phyloP scores from a whole-genome alignment of 2,329 filamentous ascomycete species.

The Botrytis pseudocinerea region DNA sequence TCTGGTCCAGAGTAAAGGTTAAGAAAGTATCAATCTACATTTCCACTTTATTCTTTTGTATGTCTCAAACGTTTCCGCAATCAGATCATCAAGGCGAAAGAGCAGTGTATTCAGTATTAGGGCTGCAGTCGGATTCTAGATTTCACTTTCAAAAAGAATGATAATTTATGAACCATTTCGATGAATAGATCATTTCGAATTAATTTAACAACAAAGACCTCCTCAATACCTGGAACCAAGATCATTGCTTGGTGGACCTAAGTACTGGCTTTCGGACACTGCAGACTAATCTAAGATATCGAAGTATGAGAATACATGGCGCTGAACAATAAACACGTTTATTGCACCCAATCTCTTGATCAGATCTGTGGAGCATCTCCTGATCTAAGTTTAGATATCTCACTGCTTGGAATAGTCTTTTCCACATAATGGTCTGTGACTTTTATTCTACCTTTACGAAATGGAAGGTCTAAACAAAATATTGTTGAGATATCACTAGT shows the following conservation, averaged over 20 bases:
- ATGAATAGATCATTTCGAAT: neutral
- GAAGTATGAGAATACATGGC: neutral
- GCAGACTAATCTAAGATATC: neutral
- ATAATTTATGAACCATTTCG: neutral
- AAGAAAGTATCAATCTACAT: neutral
- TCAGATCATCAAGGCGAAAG: neutral
- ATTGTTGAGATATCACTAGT: too few relatives aligned
- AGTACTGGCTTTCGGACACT: neutral
- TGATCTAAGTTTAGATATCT: neutral
- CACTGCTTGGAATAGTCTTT: neutral
- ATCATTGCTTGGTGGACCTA: too few relatives aligned
- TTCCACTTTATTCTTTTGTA: neutral
- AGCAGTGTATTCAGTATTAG: neutral
- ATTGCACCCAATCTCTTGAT: neutral
- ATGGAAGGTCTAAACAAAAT: too few relatives aligned
- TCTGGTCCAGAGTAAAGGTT: neutral
- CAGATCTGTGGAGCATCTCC: neutral
- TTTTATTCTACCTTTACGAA: too few relatives aligned
- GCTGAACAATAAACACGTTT: neutral
- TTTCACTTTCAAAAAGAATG: neutral
- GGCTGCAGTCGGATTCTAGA: neutral
- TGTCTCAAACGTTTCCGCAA: neutral
- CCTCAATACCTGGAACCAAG: too few relatives aligned
- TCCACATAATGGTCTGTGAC: too few relatives aligned
- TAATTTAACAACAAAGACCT: too few relatives aligned